Evolutionary conservation across 1,284 basidiomycete genomes (phyloP).

Genomic region (Exobasidium cylindrosporum): DNA sequence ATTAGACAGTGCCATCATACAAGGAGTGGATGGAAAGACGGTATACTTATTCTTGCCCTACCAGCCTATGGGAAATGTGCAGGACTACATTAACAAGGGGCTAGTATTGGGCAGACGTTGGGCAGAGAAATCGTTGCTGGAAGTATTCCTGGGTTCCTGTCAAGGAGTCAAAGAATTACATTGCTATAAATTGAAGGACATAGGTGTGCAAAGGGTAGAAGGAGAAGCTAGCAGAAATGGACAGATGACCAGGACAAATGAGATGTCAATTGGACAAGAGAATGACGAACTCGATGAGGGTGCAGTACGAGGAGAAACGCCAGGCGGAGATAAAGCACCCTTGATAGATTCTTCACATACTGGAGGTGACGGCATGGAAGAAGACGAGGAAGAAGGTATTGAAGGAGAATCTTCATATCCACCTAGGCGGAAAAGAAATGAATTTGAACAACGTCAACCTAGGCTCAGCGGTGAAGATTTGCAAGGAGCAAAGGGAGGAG

Average conservation of each 20-base stretch:
- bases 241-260: slow-evolving; percentile 3
- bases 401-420: slow-evolving; percentile 24
- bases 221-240: background rate
- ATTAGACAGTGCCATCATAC: slow-evolving; percentile 50
- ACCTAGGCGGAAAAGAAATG: slow-evolving; percentile 32
- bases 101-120: slow-evolving; percentile 78
- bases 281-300: background rate
- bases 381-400: slow-evolving; percentile 19
- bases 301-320: background rate
- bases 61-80: slow-evolving; percentile 79
- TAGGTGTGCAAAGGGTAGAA: slow-evolving; percentile 12
- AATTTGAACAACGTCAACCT: slow-evolving; percentile 25
- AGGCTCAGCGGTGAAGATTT: slow-evolving; percentile 60
- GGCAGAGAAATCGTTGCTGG: slow-evolving; percentile 81
- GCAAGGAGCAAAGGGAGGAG: slow-evolving; percentile 26
- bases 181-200: slow-evolving; percentile 53
- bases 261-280: background rate
- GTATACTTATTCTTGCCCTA: slow-evolving; percentile 70
- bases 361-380: slow-evolving; percentile 5
- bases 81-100: slow-evolving; percentile 87
- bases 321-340: slow-evolving; percentile 5
- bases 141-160: slow-evolving; percentile 88
- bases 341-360: slow-evolving; percentile 4
- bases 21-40: slow-evolving; percentile 45
- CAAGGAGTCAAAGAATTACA: slow-evolving; percentile 92